Evolutionary conservation across 176 grass and related monocot genomes (phyloP), one percentile per base, ranked within the genome.

Genomic region (Alloteropsis semialata): DNA sequence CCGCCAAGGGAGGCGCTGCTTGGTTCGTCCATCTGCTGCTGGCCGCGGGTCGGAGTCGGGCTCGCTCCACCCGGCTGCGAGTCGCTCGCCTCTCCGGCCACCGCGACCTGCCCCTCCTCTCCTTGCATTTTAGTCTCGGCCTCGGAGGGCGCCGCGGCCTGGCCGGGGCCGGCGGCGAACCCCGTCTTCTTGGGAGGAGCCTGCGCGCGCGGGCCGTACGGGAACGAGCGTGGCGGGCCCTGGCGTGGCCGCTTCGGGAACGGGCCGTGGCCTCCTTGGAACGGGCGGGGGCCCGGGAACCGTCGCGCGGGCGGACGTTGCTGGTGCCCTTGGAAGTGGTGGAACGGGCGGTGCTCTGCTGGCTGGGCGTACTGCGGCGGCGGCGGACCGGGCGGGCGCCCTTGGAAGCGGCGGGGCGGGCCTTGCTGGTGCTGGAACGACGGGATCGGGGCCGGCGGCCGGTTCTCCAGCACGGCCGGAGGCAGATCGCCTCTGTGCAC

Each of bases 401-500:
- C 44, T 17, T 81, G 85, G 50, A 59, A 69, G n/a, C 30, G 67
- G 25, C 41, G 74, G 45, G 29, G 42, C 39, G 69, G 25, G 9
- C 55, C 55, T 11, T 25, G 55, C 27, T 32, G n/a, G n/a, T n/a
- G 24, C 5, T 24, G 21, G 36, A 14, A 29, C 37, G 60, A 29
- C 37, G 60, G 70, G 55, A 24, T 8, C 36, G 58, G 48, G 2
- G 77, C 37, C 60, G 78, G 41, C 62, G 78, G 85, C 51, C 62
- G 51, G 79, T 50, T 48, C 10, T 69, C 72, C 12, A 87, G 79
- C 61, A 51, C 63, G 10, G 61, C 32, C 12, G 30, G 8, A 1
- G 79, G 72, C 53, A 82, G 62, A 2, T 82, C 78, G 53, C 85
- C 85, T 18, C 8, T 69, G 18, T 4, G 12, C 63, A 77, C 72